Conservation (phyloP, 2,329 filamentous ascomycete species). For the Coleophoma cylindrospora region DNA sequence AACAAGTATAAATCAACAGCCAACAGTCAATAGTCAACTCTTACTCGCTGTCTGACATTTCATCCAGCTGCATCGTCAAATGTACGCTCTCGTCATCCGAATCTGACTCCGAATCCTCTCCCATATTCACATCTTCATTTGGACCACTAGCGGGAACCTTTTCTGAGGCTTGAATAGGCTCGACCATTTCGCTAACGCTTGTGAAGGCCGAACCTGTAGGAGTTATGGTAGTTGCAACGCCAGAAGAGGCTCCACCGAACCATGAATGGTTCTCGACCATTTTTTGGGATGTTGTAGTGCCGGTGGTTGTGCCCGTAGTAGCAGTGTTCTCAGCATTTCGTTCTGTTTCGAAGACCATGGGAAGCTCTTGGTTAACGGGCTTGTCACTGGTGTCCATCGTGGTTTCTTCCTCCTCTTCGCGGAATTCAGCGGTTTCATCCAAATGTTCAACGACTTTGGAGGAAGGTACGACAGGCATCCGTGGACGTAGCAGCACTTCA, state of each 20-base stretch:
- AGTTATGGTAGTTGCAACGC: too few species aligned
- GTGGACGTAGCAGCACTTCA: slow-evolving; percentile 60
- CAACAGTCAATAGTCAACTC: background rate
- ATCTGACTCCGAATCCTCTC: slow-evolving; percentile 27
- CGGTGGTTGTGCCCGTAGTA: background rate
- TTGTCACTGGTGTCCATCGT: slow-evolving; percentile 10
- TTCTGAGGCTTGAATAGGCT: slow-evolving; percentile 5
- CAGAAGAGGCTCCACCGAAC: too few species aligned
- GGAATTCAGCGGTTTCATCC: slow-evolving; percentile 3
- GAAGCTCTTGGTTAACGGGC: background rate
- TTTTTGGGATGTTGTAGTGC: too few species aligned
- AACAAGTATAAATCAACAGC: background rate
- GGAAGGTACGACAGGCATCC: slow-evolving; percentile 38
- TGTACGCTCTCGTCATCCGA: slow-evolving; percentile 44
- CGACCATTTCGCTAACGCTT: background rate
- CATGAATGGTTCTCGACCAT: too few species aligned
- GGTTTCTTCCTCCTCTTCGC: slow-evolving; percentile 9
- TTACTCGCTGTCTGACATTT: background rate
- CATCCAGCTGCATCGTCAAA: slow-evolving; percentile 27
- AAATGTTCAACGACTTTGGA: slow-evolving; percentile 1
- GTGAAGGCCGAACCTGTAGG: too few species aligned
- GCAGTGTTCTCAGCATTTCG: background rate
- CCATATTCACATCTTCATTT: slow-evolving; percentile 8
- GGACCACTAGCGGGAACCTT: slow-evolving; percentile 5
- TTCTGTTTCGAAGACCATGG: background rate